phyloP scores from a whole-genome alignment of 306 rosid genomes.

The Begonia fuchsioides region DNA sequence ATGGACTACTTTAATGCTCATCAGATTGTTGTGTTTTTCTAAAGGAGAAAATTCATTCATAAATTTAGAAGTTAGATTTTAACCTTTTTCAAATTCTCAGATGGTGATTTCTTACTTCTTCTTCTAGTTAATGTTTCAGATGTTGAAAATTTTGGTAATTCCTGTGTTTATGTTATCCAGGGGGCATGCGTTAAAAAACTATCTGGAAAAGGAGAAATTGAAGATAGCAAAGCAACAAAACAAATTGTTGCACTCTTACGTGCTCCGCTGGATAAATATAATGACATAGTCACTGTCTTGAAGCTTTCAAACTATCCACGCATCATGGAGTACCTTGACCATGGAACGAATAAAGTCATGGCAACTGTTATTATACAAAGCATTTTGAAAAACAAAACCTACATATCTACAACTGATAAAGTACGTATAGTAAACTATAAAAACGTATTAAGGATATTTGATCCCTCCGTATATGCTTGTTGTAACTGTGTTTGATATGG shows the following conservation, averaged over 20 bases:
- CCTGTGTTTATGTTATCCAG: constrained; percentile 21
- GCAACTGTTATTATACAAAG: constrained; percentile 94
- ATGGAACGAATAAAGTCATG: constrained; percentile 86
- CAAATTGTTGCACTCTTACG: constrained; percentile 92
- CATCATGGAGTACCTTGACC: constrained; percentile 81
- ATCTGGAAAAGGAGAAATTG: constrained; percentile 85
- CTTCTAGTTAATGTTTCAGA: background rate
- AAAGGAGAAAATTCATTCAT: no score
- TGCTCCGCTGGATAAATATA: constrained; percentile 95
- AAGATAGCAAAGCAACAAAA: constrained; percentile 77
- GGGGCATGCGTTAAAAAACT: constrained; percentile 91
- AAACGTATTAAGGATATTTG: background rate
- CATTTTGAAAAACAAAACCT: constrained; percentile 83
- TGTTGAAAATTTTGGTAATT: constrained; percentile 1
- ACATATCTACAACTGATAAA: constrained; percentile 69
- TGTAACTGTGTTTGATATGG: constrained; percentile 19
- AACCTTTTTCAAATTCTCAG: no score
- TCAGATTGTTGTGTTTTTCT: no score
- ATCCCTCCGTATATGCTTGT: constrained; percentile 10
- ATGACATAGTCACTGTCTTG: constrained; percentile 85
- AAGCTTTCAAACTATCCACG: constrained; percentile 91
- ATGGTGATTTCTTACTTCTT: no score
- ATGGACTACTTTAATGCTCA: no score
- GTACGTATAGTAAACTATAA: constrained; percentile 19
- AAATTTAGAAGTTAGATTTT: no score